These are phyloP conservation scores for Pleurotus platypus DNA, from an alignment of 768 basidiomycete species.

Conservation along the genomic window DNA sequence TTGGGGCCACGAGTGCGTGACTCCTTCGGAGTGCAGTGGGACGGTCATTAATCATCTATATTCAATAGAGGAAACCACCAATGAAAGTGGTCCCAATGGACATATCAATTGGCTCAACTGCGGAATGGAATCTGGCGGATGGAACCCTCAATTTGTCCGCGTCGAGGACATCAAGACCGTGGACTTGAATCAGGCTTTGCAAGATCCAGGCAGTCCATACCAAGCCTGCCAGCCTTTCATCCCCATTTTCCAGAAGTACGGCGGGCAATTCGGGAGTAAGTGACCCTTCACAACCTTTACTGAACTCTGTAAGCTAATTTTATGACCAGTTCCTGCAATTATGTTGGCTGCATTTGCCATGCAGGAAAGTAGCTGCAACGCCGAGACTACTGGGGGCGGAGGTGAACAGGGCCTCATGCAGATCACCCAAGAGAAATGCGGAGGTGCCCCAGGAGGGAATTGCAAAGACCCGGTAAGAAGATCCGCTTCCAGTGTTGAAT, in stretches of 20 bases:
- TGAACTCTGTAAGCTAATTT: not conserved
- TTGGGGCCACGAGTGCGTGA: slow-evolving; percentile 46
- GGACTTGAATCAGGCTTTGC: slow-evolving; percentile 44
- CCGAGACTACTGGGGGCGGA: slow-evolving; percentile 60
- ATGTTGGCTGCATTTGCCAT: slow-evolving; percentile 84
- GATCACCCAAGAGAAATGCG: slow-evolving; percentile 75
- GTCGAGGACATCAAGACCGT: slow-evolving; percentile 47
- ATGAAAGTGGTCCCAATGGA: slow-evolving; percentile 64
- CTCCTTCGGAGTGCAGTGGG: not conserved
- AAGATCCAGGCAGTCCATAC: slow-evolving; percentile 53
- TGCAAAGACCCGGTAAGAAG: slow-evolving; percentile 42
- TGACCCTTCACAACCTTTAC: not conserved
- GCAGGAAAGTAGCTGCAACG: slow-evolving; percentile 79
- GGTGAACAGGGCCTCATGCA: slow-evolving; percentile 91
- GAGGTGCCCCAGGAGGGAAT: slow-evolving; percentile 43
- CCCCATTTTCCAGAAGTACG: slow-evolving; percentile 57
- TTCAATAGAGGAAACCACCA: slow-evolving; percentile 42
- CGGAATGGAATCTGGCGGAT: slow-evolving; percentile 58
- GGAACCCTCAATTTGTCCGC: slow-evolving; percentile 66
- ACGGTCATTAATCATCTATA: not conserved
- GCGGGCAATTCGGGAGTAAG: slow-evolving; percentile 28
- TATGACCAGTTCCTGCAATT: slow-evolving; percentile 55
- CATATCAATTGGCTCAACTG: slow-evolving; percentile 76
- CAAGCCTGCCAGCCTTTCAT: slow-evolving; percentile 50
- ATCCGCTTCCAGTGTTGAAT: not conserved